Percentiles rank a stretch among this genome's conserved stretches.
Conservation (phyloP, 257 asterid genomes). For the Fraxinus excelsior region DNA sequence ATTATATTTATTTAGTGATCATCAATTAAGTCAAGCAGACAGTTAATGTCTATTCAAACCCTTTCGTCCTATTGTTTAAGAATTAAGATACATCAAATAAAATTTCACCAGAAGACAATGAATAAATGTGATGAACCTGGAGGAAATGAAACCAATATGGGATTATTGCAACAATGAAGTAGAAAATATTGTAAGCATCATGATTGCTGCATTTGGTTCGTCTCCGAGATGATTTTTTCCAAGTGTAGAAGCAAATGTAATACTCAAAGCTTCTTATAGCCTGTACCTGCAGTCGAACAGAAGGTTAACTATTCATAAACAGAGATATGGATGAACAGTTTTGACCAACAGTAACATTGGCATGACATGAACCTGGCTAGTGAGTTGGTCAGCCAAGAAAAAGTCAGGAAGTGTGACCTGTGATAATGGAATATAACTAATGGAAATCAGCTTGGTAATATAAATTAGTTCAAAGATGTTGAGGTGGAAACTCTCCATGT, state of each 20-base stretch:
- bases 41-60: neutral
- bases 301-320: constrained; percentile 22
- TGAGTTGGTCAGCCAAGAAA: constrained; percentile 79
- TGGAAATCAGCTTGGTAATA: constrained; percentile 2
- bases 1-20: neutral
- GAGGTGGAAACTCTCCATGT: neutral
- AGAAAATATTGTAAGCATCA: constrained; percentile 59
- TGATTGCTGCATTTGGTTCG: constrained; percentile 44
- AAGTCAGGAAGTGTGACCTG: constrained; percentile 76
- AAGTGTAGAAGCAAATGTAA: constrained; percentile 69
- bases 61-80: neutral
- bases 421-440: constrained; percentile 17
- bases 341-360: constrained; percentile 17
- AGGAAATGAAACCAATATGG: constrained; percentile 88
- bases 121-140: constrained; percentile 49
- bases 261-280: constrained; percentile 82
- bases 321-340: constrained; percentile 4
- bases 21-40: neutral
- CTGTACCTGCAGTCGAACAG: constrained; percentile 56
- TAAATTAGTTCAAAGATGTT: neutral
- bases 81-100: neutral
- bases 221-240: constrained; percentile 37
- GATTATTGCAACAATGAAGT: constrained; percentile 64
- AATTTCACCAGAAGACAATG: neutral
- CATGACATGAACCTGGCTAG: constrained; percentile 66